These are phyloP conservation scores for Pleochaeta shiraiana DNA, from an alignment of 2,329 filamentous ascomycete species.

Conservation along the genomic window DNA sequence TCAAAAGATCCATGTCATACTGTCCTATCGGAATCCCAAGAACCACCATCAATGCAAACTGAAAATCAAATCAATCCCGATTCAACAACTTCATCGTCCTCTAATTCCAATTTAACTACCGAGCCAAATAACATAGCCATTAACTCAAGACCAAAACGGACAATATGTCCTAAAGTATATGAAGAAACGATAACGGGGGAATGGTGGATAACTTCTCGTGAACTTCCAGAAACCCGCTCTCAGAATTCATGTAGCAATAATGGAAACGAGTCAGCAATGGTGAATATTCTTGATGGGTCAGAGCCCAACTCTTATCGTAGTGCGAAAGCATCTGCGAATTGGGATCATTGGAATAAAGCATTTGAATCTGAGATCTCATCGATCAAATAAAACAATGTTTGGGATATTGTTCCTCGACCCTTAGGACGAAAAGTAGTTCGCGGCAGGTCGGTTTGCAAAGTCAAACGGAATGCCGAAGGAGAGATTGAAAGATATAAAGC, in stretches of 20 bases:
- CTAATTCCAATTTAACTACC: not conserved
- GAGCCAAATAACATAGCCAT: not conserved
- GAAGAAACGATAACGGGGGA: conserved; percentile 67
- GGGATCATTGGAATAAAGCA: not conserved
- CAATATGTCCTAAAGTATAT: conserved; percentile 43
- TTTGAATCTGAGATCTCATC: not conserved
- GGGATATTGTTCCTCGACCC: not conserved
- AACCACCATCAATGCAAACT: not conserved
- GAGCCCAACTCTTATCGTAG: not conserved
- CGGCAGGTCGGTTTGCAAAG: not conserved
- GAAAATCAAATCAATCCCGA: not conserved
- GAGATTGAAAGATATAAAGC: not conserved
- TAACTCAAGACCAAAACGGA: not conserved
- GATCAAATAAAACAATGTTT: not conserved
- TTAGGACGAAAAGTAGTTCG: not conserved
- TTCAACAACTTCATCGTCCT: not conserved
- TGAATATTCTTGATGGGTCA: not conserved
- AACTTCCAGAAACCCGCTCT: not conserved
- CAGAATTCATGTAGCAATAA: not conserved
- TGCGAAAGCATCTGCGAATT: not conserved
- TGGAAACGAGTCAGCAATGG: not conserved
- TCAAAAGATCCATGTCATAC: not conserved
- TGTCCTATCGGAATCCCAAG: not conserved
- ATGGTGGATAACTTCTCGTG: conserved; percentile 34
- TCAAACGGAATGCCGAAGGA: not conserved